Percentiles rank a stretch among this genome's conserved stretches.
These are phyloP conservation scores for Fusarium secorum DNA, from an alignment of 2,329 filamentous ascomycete genomes.

Conservation along the genomic window DNA sequence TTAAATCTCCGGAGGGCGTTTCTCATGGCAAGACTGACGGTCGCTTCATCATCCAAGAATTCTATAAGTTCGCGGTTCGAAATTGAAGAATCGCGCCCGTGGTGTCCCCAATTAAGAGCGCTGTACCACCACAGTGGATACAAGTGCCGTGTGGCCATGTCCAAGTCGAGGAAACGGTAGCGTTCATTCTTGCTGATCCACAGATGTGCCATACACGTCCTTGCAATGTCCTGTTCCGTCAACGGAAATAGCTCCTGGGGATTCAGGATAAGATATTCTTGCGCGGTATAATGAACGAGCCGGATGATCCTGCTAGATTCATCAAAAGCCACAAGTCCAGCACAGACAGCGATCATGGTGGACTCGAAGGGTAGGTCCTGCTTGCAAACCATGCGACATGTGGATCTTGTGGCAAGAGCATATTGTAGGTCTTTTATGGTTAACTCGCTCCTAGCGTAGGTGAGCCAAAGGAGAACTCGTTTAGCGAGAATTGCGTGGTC, in stretches of 20 bases:
- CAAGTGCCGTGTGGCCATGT: accelerated
- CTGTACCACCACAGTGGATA: not conserved
- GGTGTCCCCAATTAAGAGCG: not conserved
- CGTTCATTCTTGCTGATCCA: not conserved
- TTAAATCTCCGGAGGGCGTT: accelerated
- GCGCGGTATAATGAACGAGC: accelerated
- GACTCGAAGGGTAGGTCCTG: not conserved
- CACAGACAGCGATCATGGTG: not conserved
- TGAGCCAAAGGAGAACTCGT: not conserved
- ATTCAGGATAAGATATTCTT: not conserved
- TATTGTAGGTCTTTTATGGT: accelerated
- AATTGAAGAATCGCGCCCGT: not conserved
- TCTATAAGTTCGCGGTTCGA: accelerated
- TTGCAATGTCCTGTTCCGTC: not conserved
- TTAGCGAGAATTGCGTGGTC: not conserved
- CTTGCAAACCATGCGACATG: not conserved
- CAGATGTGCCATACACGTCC: not conserved
- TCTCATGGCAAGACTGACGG: not conserved
- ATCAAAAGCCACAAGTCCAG: not conserved
- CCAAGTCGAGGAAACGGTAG: not conserved
- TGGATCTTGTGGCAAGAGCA: not conserved
- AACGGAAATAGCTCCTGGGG: not conserved
- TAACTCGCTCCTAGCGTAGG: accelerated
- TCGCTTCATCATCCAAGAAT: not conserved
- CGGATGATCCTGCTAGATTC: not conserved